Percentiles rank a stretch among this genome's conserved stretches.
phyloP scores from a whole-genome alignment of 805 yeast species.

The Wickerhamomyces mucosus region DNA sequence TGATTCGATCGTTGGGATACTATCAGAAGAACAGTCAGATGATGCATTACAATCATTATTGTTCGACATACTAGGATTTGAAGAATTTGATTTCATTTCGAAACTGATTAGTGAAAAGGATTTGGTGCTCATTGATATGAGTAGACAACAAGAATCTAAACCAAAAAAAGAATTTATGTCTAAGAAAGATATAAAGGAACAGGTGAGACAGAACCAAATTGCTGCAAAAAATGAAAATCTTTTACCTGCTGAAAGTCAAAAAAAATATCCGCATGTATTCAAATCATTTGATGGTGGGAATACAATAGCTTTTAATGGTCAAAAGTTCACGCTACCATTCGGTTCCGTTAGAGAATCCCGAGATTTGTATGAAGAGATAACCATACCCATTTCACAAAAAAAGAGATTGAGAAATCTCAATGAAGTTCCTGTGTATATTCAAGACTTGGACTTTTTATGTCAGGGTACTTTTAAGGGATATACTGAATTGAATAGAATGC shows the following conservation, averaged over 20 bases:
- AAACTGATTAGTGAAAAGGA: conserved; percentile 41
- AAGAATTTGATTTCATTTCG: conserved; percentile 72
- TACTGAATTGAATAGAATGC: conserved; percentile 73
- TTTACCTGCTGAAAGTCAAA: conserved; percentile 34
- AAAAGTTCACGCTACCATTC: conserved; percentile 65
- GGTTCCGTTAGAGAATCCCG: conserved; percentile 65
- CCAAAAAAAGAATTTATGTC: conserved; percentile 31
- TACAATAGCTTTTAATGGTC: conserved; percentile 71
- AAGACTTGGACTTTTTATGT: conserved; percentile 67
- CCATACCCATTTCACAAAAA: conserved; percentile 66
- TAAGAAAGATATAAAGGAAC: conserved; percentile 44
- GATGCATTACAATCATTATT: conserved; percentile 62
- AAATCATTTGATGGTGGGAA: conserved; percentile 59
- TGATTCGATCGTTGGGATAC: conserved; percentile 21
- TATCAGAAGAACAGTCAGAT: conserved; percentile 32
- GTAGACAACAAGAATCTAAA: conserved; percentile 13
- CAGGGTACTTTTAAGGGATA: conserved; percentile 78
- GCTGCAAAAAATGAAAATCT: conserved; percentile 39
- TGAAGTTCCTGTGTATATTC: conserved; percentile 44
- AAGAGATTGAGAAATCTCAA: conserved; percentile 27
- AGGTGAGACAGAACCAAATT: conserved; percentile 40
- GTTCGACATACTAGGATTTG: conserved; percentile 78
- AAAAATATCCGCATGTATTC: conserved; percentile 80
- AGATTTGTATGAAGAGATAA: conserved; percentile 68
- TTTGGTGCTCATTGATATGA: conserved; percentile 18